A percentile compares a stretch with the other conserved stretches of the same genome.
Evolutionary conservation across 2,329 filamentous ascomycete genomes (phyloP).

Genomic region (Penicillium rolfsii): DNA sequence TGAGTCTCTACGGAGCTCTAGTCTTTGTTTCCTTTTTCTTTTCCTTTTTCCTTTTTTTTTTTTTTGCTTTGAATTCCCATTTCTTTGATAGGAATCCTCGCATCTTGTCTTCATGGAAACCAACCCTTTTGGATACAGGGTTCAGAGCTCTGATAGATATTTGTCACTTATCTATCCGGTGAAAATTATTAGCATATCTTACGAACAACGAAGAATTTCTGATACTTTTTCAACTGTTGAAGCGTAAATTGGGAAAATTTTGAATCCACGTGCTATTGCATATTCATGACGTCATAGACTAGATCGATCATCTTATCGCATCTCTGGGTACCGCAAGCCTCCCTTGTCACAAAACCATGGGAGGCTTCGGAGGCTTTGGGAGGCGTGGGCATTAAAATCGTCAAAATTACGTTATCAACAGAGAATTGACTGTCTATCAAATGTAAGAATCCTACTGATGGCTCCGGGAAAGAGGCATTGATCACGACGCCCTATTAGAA

Average conservation of each 20-base stretch:
- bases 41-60: not conserved
- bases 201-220: not conserved
- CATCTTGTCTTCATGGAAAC: not conserved
- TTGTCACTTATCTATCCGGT: conserved; percentile 1
- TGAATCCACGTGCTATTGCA: not conserved
- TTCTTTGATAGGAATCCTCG: not conserved
- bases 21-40: not conserved
- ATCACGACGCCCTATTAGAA: not conserved
- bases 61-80: not conserved
- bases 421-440: not conserved
- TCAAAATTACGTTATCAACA: not conserved
- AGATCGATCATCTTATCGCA: not conserved
- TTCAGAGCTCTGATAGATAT: conserved; percentile 3
- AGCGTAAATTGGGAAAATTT: not conserved
- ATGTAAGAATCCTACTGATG: not conserved
- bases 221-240: not conserved
- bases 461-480: not conserved
- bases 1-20: not conserved
- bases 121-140: not conserved
- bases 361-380: not conserved
- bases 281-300: not conserved
- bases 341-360: not conserved
- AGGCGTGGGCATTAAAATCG: not conserved
- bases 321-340: not conserved
- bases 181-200: not conserved